phyloP scores from a whole-genome alignment of 208 protist genomes.

The Trypanosoma mega region DNA sequence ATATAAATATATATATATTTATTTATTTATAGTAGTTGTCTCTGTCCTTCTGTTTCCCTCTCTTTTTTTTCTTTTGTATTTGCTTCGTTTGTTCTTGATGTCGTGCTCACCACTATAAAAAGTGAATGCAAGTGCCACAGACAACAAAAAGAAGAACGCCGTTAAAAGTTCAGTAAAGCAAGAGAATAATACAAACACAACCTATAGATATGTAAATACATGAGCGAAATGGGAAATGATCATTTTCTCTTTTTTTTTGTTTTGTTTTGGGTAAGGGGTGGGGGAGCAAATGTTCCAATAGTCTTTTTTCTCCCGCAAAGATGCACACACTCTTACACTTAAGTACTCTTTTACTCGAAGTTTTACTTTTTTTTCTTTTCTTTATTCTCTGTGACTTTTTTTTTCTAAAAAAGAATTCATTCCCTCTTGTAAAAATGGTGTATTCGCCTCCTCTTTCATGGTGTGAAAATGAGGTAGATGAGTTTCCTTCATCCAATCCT shows the following conservation, averaged over 20 bases:
- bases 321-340: neutral
- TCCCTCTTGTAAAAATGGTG: too few relatives aligned
- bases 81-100: too few relatives aligned
- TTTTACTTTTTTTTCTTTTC: neutral
- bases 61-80: too few relatives aligned
- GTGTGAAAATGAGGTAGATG: neutral
- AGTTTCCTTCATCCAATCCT: slow-evolving; percentile 23
- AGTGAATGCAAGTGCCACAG: too few relatives aligned
- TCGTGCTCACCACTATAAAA: too few relatives aligned
- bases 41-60: neutral
- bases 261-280: slow-evolving; percentile 8
- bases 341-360: neutral
- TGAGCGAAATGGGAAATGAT: slow-evolving; percentile 4
- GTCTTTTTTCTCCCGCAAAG: slow-evolving; percentile 14
- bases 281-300: slow-evolving; percentile 15
- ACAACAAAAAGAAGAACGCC: too few relatives aligned
- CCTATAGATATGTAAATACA: slow-evolving; percentile 1
- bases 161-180: too few relatives aligned
- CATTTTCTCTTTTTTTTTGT: slow-evolving; percentile 13
- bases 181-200: too few relatives aligned
- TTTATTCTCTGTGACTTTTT: neutral
- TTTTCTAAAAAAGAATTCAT: neutral
- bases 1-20: neutral
- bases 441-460: neutral
- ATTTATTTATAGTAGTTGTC: neutral